A percentile compares a stretch with the other conserved stretches of the same genome.
These are phyloP conservation scores for Stevia rebaudiana DNA, from an alignment of 140 eudicot species.

Conservation along the genomic window DNA sequence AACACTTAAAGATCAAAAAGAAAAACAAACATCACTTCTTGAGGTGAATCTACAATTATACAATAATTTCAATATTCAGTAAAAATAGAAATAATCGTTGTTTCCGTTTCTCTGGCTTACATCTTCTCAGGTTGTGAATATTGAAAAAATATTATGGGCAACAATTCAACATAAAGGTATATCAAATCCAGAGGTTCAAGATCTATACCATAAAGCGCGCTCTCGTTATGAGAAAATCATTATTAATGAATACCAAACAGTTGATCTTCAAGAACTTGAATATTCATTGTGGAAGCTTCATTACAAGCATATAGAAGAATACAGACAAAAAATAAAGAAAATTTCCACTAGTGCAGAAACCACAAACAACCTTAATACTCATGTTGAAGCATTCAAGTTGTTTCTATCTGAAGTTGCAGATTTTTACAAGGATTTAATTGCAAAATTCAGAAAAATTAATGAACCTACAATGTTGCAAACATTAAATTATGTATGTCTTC, in stretches of 20 bases:
- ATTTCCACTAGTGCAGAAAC: slow-evolving; percentile 31
- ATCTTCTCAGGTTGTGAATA: slow-evolving; percentile 45
- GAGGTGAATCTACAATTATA: slow-evolving; percentile 23
- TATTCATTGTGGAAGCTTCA: slow-evolving; percentile 84
- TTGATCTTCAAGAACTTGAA: slow-evolving; percentile 69
- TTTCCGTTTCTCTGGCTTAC: slow-evolving; percentile 6
- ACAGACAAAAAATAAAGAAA: slow-evolving; percentile 54
- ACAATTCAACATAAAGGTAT: slow-evolving; percentile 66
- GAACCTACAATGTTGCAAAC: slow-evolving; percentile 38
- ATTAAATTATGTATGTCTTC: slow-evolving; percentile 52
- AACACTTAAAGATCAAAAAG: slow-evolving; percentile 17
- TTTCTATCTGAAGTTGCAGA: slow-evolving; percentile 69
- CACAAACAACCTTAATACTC: slow-evolving; percentile 35
- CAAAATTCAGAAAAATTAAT: slow-evolving; percentile 38
- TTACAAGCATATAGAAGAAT: slow-evolving; percentile 83
- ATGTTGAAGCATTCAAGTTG: slow-evolving; percentile 54
- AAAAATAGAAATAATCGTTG: background rate
- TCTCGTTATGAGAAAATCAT: slow-evolving; percentile 56
- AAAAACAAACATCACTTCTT: slow-evolving; percentile 25
- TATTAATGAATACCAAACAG: slow-evolving; percentile 30
- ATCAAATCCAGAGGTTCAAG: slow-evolving; percentile 48
- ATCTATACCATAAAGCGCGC: slow-evolving; percentile 56
- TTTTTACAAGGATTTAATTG: slow-evolving; percentile 60
- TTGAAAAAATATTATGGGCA: slow-evolving; percentile 60
- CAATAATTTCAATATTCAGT: background rate